A percentile compares a stretch with the other conserved stretches of the same genome.
Conservation (phyloP, 768 basidiomycete genomes). For the Amanita subjunquillea region DNA sequence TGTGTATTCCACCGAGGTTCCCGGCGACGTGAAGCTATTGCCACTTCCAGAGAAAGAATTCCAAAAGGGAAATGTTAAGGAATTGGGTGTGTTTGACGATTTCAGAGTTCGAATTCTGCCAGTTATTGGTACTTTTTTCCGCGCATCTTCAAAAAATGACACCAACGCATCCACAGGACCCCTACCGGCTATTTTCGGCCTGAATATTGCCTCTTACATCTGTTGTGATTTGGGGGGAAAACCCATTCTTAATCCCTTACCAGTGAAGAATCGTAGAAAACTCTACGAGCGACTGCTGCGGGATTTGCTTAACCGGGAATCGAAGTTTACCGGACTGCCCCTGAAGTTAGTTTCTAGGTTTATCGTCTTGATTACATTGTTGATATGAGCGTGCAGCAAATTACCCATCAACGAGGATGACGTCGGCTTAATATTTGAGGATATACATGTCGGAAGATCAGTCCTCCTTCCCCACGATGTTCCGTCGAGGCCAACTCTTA, state of each 20-base stretch:
- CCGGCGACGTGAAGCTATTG: conserved; percentile 77
- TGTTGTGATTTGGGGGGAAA: conserved; percentile 79
- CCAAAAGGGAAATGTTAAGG: conserved; percentile 78
- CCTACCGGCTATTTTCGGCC: conserved; percentile 83
- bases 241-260: conserved; percentile 72
- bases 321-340: conserved; percentile 48
- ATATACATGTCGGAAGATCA: conserved; percentile 71
- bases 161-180: conserved; percentile 37
- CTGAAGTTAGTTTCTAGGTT: conserved; percentile 39
- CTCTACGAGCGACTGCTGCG: conserved; percentile 72
- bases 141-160: background rate
- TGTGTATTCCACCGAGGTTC: conserved; percentile 94
- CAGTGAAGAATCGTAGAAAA: conserved; percentile 79
- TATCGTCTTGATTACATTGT: background rate
- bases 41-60: conserved; percentile 92
- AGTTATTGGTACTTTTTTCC: conserved; percentile 54
- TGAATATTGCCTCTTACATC: conserved; percentile 84
- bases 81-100: conserved; percentile 84
- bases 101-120: conserved; percentile 92
- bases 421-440: conserved; percentile 77
- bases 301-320: conserved; percentile 69
- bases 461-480: conserved; percentile 70
- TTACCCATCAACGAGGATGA: conserved; percentile 80
- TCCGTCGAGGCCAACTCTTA: conserved; percentile 60
- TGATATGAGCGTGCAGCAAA: conserved; percentile 30